A percentile compares a stretch with the other conserved stretches of the same genome.
Evolutionary conservation across 192 early-diverging fungal species (phyloP).

Genomic region (Rhizoclosmatium sp.): DNA sequence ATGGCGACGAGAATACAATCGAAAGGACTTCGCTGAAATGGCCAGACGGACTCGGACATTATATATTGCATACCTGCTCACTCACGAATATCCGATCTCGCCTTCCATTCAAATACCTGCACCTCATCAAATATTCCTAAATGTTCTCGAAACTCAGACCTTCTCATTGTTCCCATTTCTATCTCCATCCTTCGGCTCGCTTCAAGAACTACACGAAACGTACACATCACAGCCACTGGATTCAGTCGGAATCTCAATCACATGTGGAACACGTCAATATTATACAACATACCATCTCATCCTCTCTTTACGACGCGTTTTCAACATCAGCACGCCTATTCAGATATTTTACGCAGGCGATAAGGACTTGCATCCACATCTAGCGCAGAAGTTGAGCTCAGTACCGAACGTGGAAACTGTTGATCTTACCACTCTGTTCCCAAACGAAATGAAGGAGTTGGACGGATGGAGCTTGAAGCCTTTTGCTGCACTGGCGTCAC

Average conservation of each 20-base stretch:
- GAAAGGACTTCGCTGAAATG: slow-evolving; percentile 4
- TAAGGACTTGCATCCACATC: background rate
- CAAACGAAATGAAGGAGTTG: background rate
- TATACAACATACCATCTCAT: slow-evolving; percentile 6
- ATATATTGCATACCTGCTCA: slow-evolving; percentile 16
- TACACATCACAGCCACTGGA: background rate
- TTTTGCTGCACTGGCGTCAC: slow-evolving; percentile 11
- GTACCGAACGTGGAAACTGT: background rate
- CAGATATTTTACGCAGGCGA: slow-evolving; percentile 10
- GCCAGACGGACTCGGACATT: background rate
- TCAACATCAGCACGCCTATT: slow-evolving; percentile 3
- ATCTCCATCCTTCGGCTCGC: background rate
- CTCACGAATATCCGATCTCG: background rate
- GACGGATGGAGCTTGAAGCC: background rate
- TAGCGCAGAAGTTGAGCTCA: background rate
- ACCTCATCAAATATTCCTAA: background rate
- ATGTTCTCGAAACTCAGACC: background rate
- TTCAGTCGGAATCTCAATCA: slow-evolving; percentile 23
- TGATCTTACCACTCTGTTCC: slow-evolving; percentile 2
- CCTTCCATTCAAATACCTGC: background rate
- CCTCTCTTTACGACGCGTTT: slow-evolving; percentile 9
- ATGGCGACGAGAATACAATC: background rate
- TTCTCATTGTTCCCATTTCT: background rate
- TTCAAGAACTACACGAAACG: background rate
- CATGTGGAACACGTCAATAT: slow-evolving; percentile 7